phyloP scores from a whole-genome alignment of 306 rosid genomes.

The Notholithocarpus densiflorus region DNA sequence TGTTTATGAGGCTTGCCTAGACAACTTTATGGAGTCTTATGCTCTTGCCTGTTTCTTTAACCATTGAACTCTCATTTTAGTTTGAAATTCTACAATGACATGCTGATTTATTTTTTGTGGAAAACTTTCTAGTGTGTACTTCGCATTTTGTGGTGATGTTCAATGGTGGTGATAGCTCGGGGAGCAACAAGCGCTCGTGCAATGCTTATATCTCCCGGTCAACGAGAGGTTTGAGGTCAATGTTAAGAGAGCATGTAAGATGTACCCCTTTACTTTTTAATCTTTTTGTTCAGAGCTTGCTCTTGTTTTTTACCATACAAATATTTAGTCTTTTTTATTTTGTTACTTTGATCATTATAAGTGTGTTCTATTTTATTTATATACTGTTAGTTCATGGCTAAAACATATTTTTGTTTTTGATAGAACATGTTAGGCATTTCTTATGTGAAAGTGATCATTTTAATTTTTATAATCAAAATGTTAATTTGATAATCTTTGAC shows the following conservation, averaged over 20 bases:
- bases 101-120: background rate
- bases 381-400: background rate
- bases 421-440: conserved; percentile 19
- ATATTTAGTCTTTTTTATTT: background rate
- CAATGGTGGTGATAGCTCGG: conserved; percentile 50
- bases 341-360: background rate
- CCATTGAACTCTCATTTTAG: conserved; percentile 1
- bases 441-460: background rate
- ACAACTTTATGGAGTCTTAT: background rate
- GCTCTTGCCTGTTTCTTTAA: conserved; percentile 11
- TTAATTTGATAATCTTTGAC: background rate
- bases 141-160: conserved; percentile 90
- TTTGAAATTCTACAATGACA: background rate
- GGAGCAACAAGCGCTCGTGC: conserved; percentile 49
- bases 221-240: conserved; percentile 72
- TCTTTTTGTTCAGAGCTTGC: background rate
- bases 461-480: background rate
- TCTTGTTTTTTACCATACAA: background rate
- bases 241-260: conserved; percentile 81
- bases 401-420: conserved; percentile 13
- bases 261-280: background rate
- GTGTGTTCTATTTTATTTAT: background rate
- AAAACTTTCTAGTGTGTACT: conserved; percentile 59
- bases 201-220: conserved; percentile 79
- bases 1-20: conserved; percentile 7